Evolutionary conservation across 495 filamentous ascomycete genomes (phyloP), one percentile per base, ranked within the genome.

Genomic region (Copromyces sp.): DNA sequence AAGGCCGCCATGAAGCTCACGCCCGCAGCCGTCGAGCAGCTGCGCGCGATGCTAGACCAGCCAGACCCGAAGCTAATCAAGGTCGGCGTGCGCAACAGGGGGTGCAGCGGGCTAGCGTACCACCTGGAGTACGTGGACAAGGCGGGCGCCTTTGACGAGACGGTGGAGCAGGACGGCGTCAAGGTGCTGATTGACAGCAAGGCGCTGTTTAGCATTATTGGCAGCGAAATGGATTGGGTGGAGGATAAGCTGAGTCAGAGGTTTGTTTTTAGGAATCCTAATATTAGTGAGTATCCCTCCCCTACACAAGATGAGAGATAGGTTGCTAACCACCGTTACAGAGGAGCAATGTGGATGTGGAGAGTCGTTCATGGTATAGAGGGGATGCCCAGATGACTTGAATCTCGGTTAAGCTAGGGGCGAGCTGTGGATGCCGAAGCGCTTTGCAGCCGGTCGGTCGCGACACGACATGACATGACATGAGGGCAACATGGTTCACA

Each of bases 181-280:
- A 95, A 91, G 84, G 96, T 99, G 40, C 78, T 99, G 81, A 93
- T 99, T 70, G 95, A 99, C 83, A 94, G 92, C 83, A 98, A 97
- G 83, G 95, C 95, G 73, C 83, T 99, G 72, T 95, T 99, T 77
- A 97, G 93, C 79, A 97, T 99, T 59, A 97, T 99, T 80, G 95
- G 96, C 9, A 97, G 92, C 76, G 95, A 98, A 86, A 99, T 99
- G 95, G 95, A 99, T 79, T 99, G 94, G 95, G 88, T 95, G 3
- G 94, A 98, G 82, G 96, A 98, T 77, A 96, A 95, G 82, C 80
- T 99, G 77, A 96, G 89, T 79, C 86, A 90, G 78, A 85, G 91
- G 76, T 99, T 99, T 84, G 90, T 97, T 73, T 99, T 99, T 82
- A 89, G 89, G 78, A 99, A 99, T 82, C 95, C 95, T 39, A 99